Conservation (phyloP, 495 filamentous ascomycete genomes). For the Talaromyces adpressus region DNA sequence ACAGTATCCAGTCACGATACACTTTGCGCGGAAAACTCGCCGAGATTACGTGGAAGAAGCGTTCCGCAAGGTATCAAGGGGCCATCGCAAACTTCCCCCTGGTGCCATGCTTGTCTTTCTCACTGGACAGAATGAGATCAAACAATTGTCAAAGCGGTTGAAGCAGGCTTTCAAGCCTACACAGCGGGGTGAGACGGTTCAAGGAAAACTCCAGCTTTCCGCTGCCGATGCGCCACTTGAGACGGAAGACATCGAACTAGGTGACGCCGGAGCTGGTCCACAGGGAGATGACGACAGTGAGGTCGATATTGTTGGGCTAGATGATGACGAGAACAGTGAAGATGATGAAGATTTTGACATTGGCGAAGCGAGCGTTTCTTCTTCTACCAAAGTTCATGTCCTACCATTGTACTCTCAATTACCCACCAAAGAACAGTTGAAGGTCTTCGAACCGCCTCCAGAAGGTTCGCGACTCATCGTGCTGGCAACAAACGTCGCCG, state of each 20-base stretch:
- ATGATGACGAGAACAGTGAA: slow-evolving; percentile 44
- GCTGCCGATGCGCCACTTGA: slow-evolving; percentile 76
- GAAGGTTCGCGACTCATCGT: slow-evolving; percentile 82
- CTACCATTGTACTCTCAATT: slow-evolving; percentile 90
- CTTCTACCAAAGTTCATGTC: slow-evolving; percentile 68
- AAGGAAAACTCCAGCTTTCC: slow-evolving; percentile 62
- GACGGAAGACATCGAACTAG: slow-evolving; percentile 82
- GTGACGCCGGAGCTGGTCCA: slow-evolving; percentile 42
- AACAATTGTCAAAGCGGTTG: slow-evolving; percentile 65
- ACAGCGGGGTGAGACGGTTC: slow-evolving; percentile 41
- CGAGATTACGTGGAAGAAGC: slow-evolving; percentile 86
- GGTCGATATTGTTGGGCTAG: slow-evolving; percentile 40
- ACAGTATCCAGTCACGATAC: slow-evolving; percentile 81
- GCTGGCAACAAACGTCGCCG: slow-evolving; percentile 92
- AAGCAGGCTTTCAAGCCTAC: slow-evolving; percentile 63
- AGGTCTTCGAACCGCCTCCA: slow-evolving; percentile 85
- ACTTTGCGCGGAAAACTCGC: slow-evolving; percentile 78
- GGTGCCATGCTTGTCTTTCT: slow-evolving; percentile 94
- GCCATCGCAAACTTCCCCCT: slow-evolving; percentile 83
- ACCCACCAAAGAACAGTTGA: slow-evolving; percentile 87
- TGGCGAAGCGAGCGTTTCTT: slow-evolving; percentile 55
- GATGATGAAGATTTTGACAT: slow-evolving; percentile 55
- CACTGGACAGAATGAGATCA: slow-evolving; percentile 90
- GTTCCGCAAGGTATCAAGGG: slow-evolving; percentile 79
- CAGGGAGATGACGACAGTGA: slow-evolving; percentile 35